phyloP scores from a whole-genome alignment of 2,329 filamentous ascomycete genomes.

The Colletotrichum gloeosporioides region DNA sequence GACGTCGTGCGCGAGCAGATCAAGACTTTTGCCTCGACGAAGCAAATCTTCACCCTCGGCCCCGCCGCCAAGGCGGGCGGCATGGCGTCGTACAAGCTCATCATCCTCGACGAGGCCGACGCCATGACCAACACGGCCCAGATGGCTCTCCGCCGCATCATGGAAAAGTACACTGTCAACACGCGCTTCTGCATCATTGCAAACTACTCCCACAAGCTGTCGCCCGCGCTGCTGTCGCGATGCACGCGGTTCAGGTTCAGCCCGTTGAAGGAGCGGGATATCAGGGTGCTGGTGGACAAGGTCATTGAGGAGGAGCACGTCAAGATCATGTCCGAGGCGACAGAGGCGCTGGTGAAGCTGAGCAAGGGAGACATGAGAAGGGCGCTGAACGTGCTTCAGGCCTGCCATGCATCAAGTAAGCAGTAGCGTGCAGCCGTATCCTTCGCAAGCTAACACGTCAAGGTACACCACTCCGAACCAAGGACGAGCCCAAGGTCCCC shows the following conservation, averaged over 20 bases:
- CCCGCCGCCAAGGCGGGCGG: conserved; percentile 52
- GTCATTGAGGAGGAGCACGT: conserved; percentile 89
- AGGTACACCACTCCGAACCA: conserved; percentile 72
- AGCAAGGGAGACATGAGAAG: conserved; percentile 97
- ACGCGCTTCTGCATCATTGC: conserved; percentile 98
- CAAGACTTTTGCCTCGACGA: conserved; percentile 98
- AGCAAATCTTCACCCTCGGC: conserved; percentile 87
- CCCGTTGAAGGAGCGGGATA: conserved; percentile 87
- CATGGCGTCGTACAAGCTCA: conserved; percentile 87
- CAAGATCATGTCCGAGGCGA: conserved; percentile 80
- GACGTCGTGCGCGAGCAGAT: conserved; percentile 98
- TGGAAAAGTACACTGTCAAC: conserved; percentile 99
- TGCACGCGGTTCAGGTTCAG: conserved; percentile 97
- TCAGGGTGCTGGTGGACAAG: conserved; percentile 82
- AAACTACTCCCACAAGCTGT: conserved; percentile 98
- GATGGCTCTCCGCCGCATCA: conserved; percentile 95
- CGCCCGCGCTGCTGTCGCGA: conserved; percentile 86
- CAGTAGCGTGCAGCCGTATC: conserved; percentile 23
- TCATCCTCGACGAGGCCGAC: conserved; percentile 98
- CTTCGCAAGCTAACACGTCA: not conserved
- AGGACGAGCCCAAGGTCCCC: conserved; percentile 62
- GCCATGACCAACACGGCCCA: conserved; percentile 99
- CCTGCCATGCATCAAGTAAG: conserved; percentile 90
- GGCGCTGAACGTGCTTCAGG: conserved; percentile 93
- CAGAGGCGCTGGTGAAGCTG: conserved; percentile 81